Evolutionary conservation across 208 protist species (phyloP).

Genomic region (Leishmania mexicana): DNA sequence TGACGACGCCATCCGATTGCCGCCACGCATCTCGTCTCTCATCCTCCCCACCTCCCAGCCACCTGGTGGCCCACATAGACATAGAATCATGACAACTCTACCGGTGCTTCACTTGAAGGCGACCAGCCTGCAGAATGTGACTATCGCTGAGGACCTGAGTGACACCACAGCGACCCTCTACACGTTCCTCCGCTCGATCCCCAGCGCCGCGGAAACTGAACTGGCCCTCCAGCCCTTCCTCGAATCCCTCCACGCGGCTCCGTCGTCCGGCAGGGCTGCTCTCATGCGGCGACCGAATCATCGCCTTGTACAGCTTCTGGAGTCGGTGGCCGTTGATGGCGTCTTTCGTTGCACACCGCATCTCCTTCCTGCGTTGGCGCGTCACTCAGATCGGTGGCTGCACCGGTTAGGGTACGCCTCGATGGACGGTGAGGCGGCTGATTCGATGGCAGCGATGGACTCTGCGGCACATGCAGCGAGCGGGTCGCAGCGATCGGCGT

Average conservation of each 20-base stretch:
- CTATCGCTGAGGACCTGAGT: conserved; percentile 48
- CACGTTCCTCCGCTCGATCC: conserved; percentile 79
- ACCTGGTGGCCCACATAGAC: not conserved
- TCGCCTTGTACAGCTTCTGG: conserved; percentile 43
- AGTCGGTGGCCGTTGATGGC: conserved; percentile 44
- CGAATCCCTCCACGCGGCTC: conserved; percentile 32
- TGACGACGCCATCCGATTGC: not conserved
- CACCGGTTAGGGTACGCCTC: conserved; percentile 13
- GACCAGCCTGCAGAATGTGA: conserved; percentile 51
- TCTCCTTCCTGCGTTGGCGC: conserved; percentile 39
- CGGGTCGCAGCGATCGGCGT: not conserved
- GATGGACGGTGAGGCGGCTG: not conserved
- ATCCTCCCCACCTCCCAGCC: not conserved
- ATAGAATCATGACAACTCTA: conserved; percentile 34
- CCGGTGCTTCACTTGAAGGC: conserved; percentile 71
- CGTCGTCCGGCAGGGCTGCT: conserved; percentile 21
- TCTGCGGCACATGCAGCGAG: not conserved
- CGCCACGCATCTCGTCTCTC: not conserved
- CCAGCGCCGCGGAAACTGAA: conserved; percentile 43
- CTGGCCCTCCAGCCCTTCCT: conserved; percentile 58
- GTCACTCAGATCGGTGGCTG: conserved; percentile 22
- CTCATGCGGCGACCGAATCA: conserved; percentile 31
- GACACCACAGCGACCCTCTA: conserved; percentile 69
- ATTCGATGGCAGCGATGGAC: not conserved
- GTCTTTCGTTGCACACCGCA: conserved; percentile 52